These are phyloP conservation scores for Geotrichum restrictum DNA, from an alignment of 1,139 yeast species.

Conservation along the genomic window DNA sequence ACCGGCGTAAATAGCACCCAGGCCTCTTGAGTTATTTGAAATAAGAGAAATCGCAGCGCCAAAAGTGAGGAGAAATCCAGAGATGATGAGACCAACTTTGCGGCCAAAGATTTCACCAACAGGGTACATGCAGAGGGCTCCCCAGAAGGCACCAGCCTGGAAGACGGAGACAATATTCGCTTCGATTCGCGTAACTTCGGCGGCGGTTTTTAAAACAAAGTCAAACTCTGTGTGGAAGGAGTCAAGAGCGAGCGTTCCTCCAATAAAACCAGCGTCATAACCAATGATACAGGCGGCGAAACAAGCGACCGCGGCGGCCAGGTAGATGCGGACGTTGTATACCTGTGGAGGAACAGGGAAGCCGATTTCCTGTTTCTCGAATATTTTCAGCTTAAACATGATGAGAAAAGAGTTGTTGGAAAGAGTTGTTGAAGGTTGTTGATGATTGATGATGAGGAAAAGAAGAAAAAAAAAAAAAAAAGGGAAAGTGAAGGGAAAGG, in stretches of 20 bases:
- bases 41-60: constrained; percentile 39
- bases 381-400: neutral
- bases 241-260: constrained; percentile 44
- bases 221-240: constrained; percentile 42
- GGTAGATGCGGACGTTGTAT: constrained; percentile 33
- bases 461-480: too few relatives aligned
- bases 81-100: constrained; percentile 38
- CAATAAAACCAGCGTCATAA: constrained; percentile 48
- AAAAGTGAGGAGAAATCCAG: constrained; percentile 43
- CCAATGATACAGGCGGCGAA: constrained; percentile 36
- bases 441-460: too few relatives aligned
- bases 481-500: too few relatives aligned
- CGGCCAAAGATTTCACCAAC: constrained; percentile 44
- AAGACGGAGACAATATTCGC: constrained; percentile 46
- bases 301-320: constrained; percentile 29
- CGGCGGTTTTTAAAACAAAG: constrained; percentile 29
- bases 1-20: constrained; percentile 41
- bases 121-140: constrained; percentile 46
- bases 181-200: constrained; percentile 30
- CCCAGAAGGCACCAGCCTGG: constrained; percentile 50
- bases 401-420: too few relatives aligned
- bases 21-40: constrained; percentile 17
- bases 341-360: constrained; percentile 27
- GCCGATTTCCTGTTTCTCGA: constrained; percentile 1
- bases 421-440: too few relatives aligned